phyloP scores from a whole-genome alignment of 805 yeast genomes.

The Candida boidinii region DNA sequence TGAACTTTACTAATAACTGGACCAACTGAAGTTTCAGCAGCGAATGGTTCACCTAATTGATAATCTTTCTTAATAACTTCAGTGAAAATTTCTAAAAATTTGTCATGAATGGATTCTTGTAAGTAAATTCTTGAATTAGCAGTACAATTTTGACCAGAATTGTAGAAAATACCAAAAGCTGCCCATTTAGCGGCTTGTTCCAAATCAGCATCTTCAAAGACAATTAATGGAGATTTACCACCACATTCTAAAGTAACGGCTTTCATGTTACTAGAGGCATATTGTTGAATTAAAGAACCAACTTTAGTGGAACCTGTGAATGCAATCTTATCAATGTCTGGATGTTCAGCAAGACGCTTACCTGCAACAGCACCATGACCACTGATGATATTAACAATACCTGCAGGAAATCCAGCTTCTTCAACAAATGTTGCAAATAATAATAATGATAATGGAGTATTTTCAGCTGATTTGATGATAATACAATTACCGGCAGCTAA shows the following conservation, averaged over 20 bases:
- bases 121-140: slow-evolving; percentile 56
- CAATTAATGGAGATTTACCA: slow-evolving; percentile 60
- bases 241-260: slow-evolving; percentile 66
- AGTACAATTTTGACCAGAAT: slow-evolving; percentile 64
- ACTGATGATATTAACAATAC: slow-evolving; percentile 62
- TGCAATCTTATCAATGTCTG: slow-evolving; percentile 48
- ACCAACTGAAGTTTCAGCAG: slow-evolving; percentile 40
- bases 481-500: slow-evolving; percentile 71
- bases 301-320: slow-evolving; percentile 63
- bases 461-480: slow-evolving; percentile 66
- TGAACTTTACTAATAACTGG: slow-evolving; percentile 55
- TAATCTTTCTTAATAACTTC: slow-evolving; percentile 39
- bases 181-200: slow-evolving; percentile 65
- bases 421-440: slow-evolving; percentile 48
- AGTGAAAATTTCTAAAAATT: slow-evolving; percentile 36
- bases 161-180: slow-evolving; percentile 53
- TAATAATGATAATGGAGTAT: slow-evolving; percentile 65
- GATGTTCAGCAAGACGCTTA: slow-evolving; percentile 52
- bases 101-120: slow-evolving; percentile 47
- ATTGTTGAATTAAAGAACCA: slow-evolving; percentile 54
- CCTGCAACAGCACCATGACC: slow-evolving; percentile 71
- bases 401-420: slow-evolving; percentile 70
- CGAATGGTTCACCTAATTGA: slow-evolving; percentile 50
- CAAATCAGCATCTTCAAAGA: slow-evolving; percentile 56
- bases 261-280: slow-evolving; percentile 54